These are phyloP conservation scores for Chloropicon primus DNA, from an alignment of 139 green algal species.

Conservation along the genomic window DNA sequence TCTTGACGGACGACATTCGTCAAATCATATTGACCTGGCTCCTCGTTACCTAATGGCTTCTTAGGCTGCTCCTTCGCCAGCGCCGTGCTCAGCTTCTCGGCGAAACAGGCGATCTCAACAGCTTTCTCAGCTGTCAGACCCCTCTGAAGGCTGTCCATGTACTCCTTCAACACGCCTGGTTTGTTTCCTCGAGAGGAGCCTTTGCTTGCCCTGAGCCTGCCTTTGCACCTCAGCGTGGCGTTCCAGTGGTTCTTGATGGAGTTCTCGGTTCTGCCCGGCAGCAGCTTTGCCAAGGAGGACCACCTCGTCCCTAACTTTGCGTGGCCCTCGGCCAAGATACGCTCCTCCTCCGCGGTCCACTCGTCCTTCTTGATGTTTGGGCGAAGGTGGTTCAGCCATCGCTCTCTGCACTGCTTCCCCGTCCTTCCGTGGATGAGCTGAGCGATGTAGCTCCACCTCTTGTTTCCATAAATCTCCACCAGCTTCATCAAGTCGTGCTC, in stretches of 20 bases:
- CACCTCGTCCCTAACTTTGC: background rate
- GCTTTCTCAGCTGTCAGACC: background rate
- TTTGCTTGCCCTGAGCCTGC: background rate
- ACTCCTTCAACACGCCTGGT: background rate
- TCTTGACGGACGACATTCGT: background rate
- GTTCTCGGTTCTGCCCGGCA: constrained; percentile 64
- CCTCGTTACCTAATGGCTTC: background rate
- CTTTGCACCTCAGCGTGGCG: constrained; percentile 25
- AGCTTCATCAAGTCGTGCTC: constrained; percentile 28
- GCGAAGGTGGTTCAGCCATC: constrained; percentile 65
- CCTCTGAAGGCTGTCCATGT: background rate
- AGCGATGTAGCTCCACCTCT: constrained; percentile 52
- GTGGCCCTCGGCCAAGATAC: constrained; percentile 31
- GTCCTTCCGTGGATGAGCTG: constrained; percentile 42
- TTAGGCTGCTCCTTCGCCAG: background rate
- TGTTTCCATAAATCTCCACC: constrained; percentile 45
- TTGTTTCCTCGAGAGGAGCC: background rate
- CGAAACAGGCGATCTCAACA: background rate
- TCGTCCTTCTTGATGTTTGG: constrained; percentile 50
- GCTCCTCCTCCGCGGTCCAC: constrained; percentile 49
- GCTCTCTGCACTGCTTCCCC: constrained; percentile 65
- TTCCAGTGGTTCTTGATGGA: constrained; percentile 84
- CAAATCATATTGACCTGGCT: background rate
- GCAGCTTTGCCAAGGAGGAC: constrained; percentile 38
- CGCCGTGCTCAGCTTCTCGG: background rate